phyloP scores from a whole-genome alignment of 148 eudicot genomes.

The Selenicereus undatus region DNA sequence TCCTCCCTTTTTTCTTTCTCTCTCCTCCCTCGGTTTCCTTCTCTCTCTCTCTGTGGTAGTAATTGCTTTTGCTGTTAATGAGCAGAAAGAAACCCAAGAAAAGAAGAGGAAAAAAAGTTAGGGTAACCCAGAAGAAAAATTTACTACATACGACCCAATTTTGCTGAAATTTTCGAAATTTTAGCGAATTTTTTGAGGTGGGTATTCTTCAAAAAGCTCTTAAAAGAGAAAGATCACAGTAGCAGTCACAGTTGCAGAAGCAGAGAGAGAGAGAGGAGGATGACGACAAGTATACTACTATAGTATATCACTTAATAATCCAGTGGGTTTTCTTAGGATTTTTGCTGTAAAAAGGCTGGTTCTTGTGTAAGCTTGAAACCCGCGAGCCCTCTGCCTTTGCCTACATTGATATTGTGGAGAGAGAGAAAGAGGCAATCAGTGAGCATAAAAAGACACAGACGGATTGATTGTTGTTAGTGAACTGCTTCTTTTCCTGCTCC shows the following conservation, averaged over 20 bases:
- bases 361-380: constrained; percentile 54
- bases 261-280: constrained; percentile 35
- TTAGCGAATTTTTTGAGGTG: background rate
- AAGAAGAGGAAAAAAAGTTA: background rate
- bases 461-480: constrained; percentile 5
- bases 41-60: background rate
- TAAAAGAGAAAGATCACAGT: background rate
- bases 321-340: constrained; percentile 48
- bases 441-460: constrained; percentile 22
- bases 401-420: background rate
- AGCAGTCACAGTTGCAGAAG: background rate
- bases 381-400: constrained; percentile 50
- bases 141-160: background rate
- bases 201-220: background rate
- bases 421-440: constrained; percentile 10
- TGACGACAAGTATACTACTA: constrained; percentile 18
- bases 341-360: constrained; percentile 56
- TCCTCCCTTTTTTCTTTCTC: background rate
- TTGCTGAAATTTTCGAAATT: background rate
- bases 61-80: constrained; percentile 15
- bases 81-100: background rate
- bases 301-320: constrained; percentile 25
- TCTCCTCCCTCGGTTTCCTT: background rate
- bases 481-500: background rate
- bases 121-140: background rate